These are phyloP conservation scores for Acrocalymma vagum DNA, from an alignment of 2,329 filamentous ascomycete species.

Conservation along the genomic window DNA sequence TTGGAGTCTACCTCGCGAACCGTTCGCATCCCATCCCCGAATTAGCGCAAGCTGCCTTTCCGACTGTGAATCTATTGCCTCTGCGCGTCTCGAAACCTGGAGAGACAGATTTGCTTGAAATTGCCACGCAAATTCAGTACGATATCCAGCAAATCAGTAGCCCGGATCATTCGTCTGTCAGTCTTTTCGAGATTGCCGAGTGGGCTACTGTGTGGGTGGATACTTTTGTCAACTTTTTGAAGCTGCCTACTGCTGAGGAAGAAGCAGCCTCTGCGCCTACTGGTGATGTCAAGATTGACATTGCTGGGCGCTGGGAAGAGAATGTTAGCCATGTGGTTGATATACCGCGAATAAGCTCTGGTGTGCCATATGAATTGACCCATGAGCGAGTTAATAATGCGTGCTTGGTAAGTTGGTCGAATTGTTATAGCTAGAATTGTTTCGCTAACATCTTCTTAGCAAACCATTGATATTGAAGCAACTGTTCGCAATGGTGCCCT, in stretches of 20 bases:
- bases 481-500: conserved; percentile 58
- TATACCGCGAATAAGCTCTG: conserved; percentile 12
- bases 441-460: conserved; percentile 44
- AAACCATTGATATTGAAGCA: conserved; percentile 64
- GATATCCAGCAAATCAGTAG: conserved; percentile 71
- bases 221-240: conserved; percentile 84
- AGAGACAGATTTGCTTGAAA: conserved; percentile 49
- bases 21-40: conserved; percentile 64
- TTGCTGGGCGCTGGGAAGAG: conserved; percentile 22
- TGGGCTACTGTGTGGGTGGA: conserved; percentile 80
- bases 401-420: conserved; percentile 48
- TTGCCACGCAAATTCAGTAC: conserved; percentile 70
- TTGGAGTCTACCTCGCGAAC: conserved; percentile 88
- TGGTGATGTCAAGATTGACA: conserved; percentile 27
- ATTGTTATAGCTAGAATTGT: no score
- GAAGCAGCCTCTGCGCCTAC: conserved; percentile 7
- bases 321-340: conserved; percentile 25
- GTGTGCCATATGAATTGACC: conserved; percentile 26
- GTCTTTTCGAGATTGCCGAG: conserved; percentile 73
- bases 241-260: conserved; percentile 53
- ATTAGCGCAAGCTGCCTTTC: conserved; percentile 64
- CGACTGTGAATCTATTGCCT: conserved; percentile 83
- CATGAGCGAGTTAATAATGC: conserved; percentile 30
- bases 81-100: conserved; percentile 62
- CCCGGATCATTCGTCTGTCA: conserved; percentile 64